Evolutionary conservation across 768 basidiomycete genomes (phyloP).

Genomic region (Leccinum variicolor): DNA sequence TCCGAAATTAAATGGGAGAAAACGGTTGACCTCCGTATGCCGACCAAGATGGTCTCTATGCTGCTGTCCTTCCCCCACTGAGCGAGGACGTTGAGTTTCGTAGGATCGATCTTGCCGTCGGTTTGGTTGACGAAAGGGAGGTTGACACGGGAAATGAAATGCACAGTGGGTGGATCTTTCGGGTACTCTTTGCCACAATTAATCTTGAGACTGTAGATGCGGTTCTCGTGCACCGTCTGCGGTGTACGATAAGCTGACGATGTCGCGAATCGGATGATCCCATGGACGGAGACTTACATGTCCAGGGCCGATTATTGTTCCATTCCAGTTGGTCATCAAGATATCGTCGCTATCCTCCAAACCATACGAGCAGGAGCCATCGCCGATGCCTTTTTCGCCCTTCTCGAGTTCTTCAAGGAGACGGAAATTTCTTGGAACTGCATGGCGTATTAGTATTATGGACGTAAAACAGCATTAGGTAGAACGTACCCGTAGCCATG

Average conservation of each 20-base stretch:
- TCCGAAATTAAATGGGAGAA: neutral
- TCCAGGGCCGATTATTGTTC: constrained; percentile 97
- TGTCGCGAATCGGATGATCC: constrained; percentile 8
- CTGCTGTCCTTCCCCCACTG: constrained; percentile 75
- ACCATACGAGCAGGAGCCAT: constrained; percentile 96
- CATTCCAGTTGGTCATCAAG: constrained; percentile 98
- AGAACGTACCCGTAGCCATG: constrained; percentile 53
- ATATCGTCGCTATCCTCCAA: constrained; percentile 95
- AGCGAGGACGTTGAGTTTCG: constrained; percentile 67
- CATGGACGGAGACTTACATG: constrained; percentile 59
- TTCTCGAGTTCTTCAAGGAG: constrained; percentile 98
- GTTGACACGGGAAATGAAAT: constrained; percentile 88
- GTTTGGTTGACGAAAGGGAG: constrained; percentile 82
- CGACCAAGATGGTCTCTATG: constrained; percentile 88
- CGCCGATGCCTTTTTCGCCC: constrained; percentile 99
- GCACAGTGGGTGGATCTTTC: constrained; percentile 72
- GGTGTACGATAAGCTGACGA: constrained; percentile 12
- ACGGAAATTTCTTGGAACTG: constrained; percentile 95
- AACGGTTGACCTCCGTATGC: constrained; percentile 73
- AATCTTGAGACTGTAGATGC: constrained; percentile 95
- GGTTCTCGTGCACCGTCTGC: constrained; percentile 96
- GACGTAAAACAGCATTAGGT: neutral
- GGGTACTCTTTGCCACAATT: constrained; percentile 75
- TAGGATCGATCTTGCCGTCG: constrained; percentile 75
- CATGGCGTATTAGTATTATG: neutral